Conservation (phyloP, 139 green algal genomes). For the Ostreobium quekettii region DNA sequence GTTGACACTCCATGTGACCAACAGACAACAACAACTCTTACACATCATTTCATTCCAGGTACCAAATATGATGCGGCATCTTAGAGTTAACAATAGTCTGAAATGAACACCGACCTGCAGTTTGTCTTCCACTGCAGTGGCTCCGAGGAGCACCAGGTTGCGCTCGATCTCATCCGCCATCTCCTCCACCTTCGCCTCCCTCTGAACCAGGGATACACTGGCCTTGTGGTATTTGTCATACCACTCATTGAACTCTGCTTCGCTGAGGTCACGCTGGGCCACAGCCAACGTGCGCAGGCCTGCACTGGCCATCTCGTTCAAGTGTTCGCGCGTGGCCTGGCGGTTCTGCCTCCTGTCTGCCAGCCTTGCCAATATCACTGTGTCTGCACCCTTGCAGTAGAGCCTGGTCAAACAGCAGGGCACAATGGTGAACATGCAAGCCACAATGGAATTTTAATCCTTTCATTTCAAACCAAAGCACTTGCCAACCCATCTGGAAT, state of each 20-base stretch:
- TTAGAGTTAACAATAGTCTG: too few relatives aligned
- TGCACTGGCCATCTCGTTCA: constrained; percentile 40
- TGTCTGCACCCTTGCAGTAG: constrained; percentile 88
- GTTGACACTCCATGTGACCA: too few relatives aligned
- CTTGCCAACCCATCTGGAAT: too few relatives aligned
- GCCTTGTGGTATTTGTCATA: constrained; percentile 13
- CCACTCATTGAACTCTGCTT: constrained; percentile 7
- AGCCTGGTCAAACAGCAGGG: too few relatives aligned
- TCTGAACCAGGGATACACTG: constrained; percentile 34
- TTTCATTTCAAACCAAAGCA: too few relatives aligned
- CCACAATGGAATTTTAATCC: too few relatives aligned
- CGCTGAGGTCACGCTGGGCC: constrained; percentile 14
- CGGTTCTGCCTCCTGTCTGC: constrained; percentile 18
- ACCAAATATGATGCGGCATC: too few relatives aligned
- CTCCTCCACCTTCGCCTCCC: constrained; percentile 53
- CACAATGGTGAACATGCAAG: too few relatives aligned
- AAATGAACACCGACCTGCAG: constrained; percentile 37
- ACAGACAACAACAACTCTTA: too few relatives aligned
- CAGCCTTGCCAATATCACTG: constrained; percentile 60
- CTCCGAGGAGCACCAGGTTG: constrained; percentile 51
- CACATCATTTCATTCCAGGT: too few relatives aligned
- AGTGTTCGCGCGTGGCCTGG: constrained; percentile 32
- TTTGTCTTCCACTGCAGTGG: constrained; percentile 72
- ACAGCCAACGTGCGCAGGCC: constrained; percentile 43
- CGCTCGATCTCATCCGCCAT: constrained; percentile 47